Conservation (phyloP, 306 rosid genomes). For the Dalbergia cultrata region DNA sequence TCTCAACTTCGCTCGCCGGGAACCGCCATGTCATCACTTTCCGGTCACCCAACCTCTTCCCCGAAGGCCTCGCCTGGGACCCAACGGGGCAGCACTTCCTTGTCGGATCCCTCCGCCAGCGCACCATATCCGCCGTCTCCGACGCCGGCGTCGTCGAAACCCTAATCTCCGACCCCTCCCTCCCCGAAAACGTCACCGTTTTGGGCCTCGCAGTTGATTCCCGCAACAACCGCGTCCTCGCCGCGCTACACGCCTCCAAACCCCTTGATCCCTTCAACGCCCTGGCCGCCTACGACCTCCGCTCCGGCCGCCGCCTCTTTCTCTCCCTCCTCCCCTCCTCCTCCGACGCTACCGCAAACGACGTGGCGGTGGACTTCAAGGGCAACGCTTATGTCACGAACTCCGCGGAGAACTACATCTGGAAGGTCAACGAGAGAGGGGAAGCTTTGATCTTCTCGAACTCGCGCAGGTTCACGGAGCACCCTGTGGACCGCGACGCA, state of each 20-base stretch:
- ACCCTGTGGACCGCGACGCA: constrained; percentile 50
- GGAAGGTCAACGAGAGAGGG: constrained; percentile 72
- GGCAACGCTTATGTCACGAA: constrained; percentile 93
- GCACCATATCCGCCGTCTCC: constrained; percentile 69
- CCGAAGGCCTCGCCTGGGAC: constrained; percentile 79
- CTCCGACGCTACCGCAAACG: constrained; percentile 62
- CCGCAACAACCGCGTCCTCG: constrained; percentile 71
- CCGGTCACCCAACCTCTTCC: constrained; percentile 82
- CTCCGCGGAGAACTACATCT: constrained; percentile 68
- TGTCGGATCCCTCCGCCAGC: constrained; percentile 65
- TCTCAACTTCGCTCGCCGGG: constrained; percentile 48
- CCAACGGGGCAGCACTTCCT: constrained; percentile 71
- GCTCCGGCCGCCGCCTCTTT: constrained; percentile 63
- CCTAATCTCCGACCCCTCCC: constrained; percentile 66
- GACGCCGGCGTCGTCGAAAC: constrained; percentile 76
- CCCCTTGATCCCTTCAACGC: constrained; percentile 77
- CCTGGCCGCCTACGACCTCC: constrained; percentile 85
- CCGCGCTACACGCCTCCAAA: constrained; percentile 54
- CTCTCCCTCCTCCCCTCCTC: constrained; percentile 60
- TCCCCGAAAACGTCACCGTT: constrained; percentile 73
- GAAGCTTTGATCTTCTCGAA: constrained; percentile 73
- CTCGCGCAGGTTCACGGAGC: constrained; percentile 58
- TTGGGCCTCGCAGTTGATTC: constrained; percentile 74
- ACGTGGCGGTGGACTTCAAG: constrained; percentile 67
- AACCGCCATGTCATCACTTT: constrained; percentile 69